Base-by-base conservation (phyloP, 2,329 filamentous ascomycete genomes). In the Penicillium sp. region DNA sequence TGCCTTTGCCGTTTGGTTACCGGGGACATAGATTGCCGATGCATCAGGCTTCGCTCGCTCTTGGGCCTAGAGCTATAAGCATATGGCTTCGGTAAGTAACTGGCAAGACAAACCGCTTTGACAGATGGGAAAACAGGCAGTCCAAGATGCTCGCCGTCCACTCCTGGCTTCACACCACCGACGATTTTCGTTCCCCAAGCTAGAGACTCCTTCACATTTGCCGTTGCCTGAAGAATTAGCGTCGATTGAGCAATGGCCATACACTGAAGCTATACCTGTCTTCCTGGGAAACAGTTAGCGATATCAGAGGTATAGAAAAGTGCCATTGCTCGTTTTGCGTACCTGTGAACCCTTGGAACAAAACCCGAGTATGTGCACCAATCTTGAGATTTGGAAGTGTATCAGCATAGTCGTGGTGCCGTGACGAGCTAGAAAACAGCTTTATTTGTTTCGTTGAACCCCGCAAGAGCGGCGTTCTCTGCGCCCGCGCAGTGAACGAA, bases 111-210 rank as follows among this genome's bases (percentile, higher is more conserved):
- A 30, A 84, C 85, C 71, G 84, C 85, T 70, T 83, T 83, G 31
- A 93, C 88, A 48, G 85, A 88, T 1, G 90, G 88, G 21, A 92
- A 80, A 1, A 93, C 83, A 1, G 91, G 91, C 41, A 92, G 80
- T 2, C 89, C 90, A 21, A 93, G 79, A 78, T 93, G 91, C 71
- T 91, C 86, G 52, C 88, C 88, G 61, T 86, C 84, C 53, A 88
- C 86, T 3, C 87, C 88, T 0, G 91, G 91, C 57, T 87, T 91
- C 19, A 93, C 90, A 29, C 91, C 91, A 31, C 91, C 91, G 0
- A 94, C 90, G 62, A 94, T 88, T 44, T 91, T 90, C 45, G 91
- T 93, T 13, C 91, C 91, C 85, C 90, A 94, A 75, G 83, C 86
- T 62, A 93, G 79, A 13, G 90, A 92, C 73, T 93, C 90, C 75